Conservation (phyloP, 202 grass and related monocot species). For the Brachypodium distachyon region DNA sequence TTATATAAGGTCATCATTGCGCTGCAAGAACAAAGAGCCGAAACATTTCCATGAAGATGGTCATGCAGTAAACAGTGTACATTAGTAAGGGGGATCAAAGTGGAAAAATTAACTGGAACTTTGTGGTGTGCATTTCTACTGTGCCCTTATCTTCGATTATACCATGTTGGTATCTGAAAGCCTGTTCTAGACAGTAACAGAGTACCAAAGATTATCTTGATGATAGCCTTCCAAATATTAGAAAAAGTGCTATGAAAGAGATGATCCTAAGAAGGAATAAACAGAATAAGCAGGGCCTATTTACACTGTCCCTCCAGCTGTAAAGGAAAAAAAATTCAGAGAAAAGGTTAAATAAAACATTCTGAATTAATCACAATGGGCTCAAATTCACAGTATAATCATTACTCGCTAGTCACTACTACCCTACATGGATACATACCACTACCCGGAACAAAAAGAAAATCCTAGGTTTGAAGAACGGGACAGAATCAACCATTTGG, state of each 20-base stretch:
- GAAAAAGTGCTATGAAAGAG: not conserved
- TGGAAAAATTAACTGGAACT: not conserved
- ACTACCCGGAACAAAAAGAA: too few species aligned
- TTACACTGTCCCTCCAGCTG: not conserved
- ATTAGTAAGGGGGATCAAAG: too few species aligned
- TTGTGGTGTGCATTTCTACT: not conserved
- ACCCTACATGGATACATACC: too few species aligned
- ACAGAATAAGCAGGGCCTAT: not conserved
- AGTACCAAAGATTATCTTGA: too few species aligned
- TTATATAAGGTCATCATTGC: too few species aligned
- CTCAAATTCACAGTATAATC: not conserved
- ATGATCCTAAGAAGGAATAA: not conserved
- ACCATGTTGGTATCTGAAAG: not conserved
- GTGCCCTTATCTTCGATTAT: not conserved
- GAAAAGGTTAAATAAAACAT: not conserved
- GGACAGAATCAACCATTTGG: not conserved
- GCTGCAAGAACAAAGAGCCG: too few species aligned
- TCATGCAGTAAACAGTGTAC: too few species aligned
- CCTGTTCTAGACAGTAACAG: not conserved
- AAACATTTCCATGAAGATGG: too few species aligned
- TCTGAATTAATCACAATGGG: not conserved
- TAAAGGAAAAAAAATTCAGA: not conserved
- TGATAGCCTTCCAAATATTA: too few species aligned
- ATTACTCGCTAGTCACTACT: not conserved
- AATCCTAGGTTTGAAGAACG: not conserved